Evolutionary conservation across 2,329 filamentous ascomycete genomes (phyloP).

Genomic region (Diaporthe caulivora): DNA sequence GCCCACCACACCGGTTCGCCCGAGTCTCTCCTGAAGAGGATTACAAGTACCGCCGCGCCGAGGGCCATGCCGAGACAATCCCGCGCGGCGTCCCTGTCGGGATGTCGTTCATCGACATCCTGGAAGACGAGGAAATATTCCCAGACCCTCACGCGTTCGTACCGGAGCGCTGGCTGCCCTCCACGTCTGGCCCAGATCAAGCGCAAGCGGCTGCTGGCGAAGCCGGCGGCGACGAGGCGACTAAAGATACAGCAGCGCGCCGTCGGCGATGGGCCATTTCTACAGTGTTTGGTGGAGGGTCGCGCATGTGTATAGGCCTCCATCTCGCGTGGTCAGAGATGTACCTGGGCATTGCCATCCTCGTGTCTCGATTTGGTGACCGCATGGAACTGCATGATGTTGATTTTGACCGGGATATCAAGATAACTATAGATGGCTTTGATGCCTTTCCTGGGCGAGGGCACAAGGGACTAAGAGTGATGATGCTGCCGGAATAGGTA

Average conservation of each 20-base stretch:
- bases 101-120: slow-evolving; percentile 51
- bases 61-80: slow-evolving; percentile 39
- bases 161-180: slow-evolving; percentile 49
- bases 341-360: slow-evolving; percentile 1
- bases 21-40: background rate
- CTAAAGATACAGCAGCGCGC: background rate
- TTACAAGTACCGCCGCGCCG: background rate
- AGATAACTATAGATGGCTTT: slow-evolving; percentile 18
- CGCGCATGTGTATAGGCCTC: slow-evolving; percentile 16
- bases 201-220: no score
- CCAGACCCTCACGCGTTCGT: slow-evolving; percentile 49
- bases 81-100: slow-evolving; percentile 47
- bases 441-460: slow-evolving; percentile 7
- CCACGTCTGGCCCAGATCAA: no score
- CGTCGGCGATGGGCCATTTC: background rate
- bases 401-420: slow-evolving; percentile 7
- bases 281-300: background rate
- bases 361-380: slow-evolving; percentile 1
- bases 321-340: slow-evolving; percentile 25
- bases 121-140: slow-evolving; percentile 49
- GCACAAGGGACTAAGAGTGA: slow-evolving; percentile 8
- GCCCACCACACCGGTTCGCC: slow-evolving; percentile 2
- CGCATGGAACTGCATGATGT: background rate
- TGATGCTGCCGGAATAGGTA: background rate
- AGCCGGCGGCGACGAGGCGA: background rate